Conservation (phyloP, 2,329 filamentous ascomycete genomes). For the Claviceps digitariae region DNA sequence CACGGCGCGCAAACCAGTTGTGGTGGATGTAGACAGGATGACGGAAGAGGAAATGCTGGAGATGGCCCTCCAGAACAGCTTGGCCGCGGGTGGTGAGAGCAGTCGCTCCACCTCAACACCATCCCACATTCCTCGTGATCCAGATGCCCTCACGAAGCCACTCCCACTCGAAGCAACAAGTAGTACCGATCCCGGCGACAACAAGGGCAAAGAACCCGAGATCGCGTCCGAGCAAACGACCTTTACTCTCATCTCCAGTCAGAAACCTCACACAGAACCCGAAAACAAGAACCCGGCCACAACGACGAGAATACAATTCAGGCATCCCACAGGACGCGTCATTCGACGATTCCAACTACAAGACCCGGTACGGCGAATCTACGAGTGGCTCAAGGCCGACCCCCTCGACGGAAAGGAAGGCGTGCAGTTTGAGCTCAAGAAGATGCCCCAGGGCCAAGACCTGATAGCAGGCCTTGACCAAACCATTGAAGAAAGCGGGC, state of each 20-base stretch:
- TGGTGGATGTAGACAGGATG: constrained; percentile 71
- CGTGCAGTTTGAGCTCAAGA: constrained; percentile 73
- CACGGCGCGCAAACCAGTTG: constrained; percentile 48
- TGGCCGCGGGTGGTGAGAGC: constrained; percentile 37
- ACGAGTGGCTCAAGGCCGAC: constrained; percentile 91
- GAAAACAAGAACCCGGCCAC: constrained; percentile 50
- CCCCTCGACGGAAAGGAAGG: constrained; percentile 70
- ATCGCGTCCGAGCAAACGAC: constrained; percentile 27
- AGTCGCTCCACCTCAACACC: constrained; percentile 23
- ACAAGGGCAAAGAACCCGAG: constrained; percentile 38
- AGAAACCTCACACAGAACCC: constrained; percentile 70
- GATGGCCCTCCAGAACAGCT: constrained; percentile 80
- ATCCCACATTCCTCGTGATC: constrained; percentile 57
- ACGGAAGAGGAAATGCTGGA: constrained; percentile 97
- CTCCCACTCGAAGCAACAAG: constrained; percentile 24
- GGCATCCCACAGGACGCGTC: constrained; percentile 69
- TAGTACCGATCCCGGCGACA: constrained; percentile 10
- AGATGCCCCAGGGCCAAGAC: constrained; percentile 65
- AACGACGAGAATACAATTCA: constrained; percentile 84
- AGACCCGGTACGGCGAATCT: constrained; percentile 71
- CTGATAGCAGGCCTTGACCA: constrained; percentile 61
- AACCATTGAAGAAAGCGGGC: constrained; percentile 65
- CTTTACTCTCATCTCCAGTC: constrained; percentile 60
- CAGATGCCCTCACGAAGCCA: constrained; percentile 73
- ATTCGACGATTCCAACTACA: constrained; percentile 71